Conservation (phyloP, 1,284 basidiomycete genomes). For the Melampsora americana region DNA sequence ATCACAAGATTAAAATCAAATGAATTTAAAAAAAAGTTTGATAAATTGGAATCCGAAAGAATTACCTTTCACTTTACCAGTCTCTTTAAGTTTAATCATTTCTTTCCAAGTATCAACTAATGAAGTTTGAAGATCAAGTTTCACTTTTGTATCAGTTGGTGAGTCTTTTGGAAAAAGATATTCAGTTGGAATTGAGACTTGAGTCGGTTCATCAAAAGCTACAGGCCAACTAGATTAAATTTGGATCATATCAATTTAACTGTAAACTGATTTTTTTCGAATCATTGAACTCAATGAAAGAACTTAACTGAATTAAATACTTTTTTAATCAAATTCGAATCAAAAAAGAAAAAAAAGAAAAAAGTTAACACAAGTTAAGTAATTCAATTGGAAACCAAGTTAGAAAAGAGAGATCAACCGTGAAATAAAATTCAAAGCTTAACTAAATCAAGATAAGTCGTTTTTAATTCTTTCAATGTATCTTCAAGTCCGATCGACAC, state of each 20-base stretch:
- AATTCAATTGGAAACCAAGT: background rate
- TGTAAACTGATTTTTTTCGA: background rate
- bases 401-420: background rate
- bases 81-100: constrained; percentile 51
- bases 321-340: background rate
- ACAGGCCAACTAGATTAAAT: constrained; percentile 50
- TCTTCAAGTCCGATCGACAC: constrained; percentile 55
- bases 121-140: constrained; percentile 50
- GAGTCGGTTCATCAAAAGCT: constrained; percentile 45
- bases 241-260: too few relatives aligned
- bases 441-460: constrained; percentile 55
- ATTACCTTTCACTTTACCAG: constrained; percentile 53
- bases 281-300: background rate
- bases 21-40: background rate
- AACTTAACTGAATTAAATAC: constrained; percentile 20
- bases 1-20: background rate
- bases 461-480: constrained; percentile 54
- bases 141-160: constrained; percentile 46
- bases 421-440: too few relatives aligned
- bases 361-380: background rate
- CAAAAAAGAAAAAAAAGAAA: too few relatives aligned
- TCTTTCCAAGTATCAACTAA: constrained; percentile 54
- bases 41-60: too few relatives aligned
- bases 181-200: constrained; percentile 33
- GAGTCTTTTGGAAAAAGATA: constrained; percentile 48